phyloP scores from a whole-genome alignment of 2,329 filamentous ascomycete genomes.

The Chrysoporthe cubensis region DNA sequence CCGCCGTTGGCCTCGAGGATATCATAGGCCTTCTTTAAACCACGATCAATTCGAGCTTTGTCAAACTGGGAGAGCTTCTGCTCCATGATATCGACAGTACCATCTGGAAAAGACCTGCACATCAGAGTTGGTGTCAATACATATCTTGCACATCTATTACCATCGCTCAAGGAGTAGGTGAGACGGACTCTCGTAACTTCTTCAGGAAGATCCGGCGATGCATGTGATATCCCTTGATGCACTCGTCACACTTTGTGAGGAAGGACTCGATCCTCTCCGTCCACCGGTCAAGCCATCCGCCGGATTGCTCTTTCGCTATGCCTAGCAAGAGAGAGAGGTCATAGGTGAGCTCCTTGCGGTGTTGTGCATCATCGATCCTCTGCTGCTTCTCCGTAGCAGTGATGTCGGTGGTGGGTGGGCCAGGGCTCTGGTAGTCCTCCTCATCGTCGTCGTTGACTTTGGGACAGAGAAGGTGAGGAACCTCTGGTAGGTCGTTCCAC shows the following conservation, averaged over 20 bases:
- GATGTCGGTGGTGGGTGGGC: slow-evolving; percentile 51
- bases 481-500: slow-evolving; percentile 41
- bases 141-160: background rate
- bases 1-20: slow-evolving; percentile 49
- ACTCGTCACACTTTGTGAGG: slow-evolving; percentile 68
- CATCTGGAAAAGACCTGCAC: slow-evolving; percentile 43
- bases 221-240: slow-evolving; percentile 75
- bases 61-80: slow-evolving; percentile 45
- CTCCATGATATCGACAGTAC: slow-evolving; percentile 44
- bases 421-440: slow-evolving; percentile 64
- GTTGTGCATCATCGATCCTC: slow-evolving; percentile 58
- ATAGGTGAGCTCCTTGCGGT: slow-evolving; percentile 65
- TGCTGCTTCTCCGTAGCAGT: slow-evolving; percentile 54
- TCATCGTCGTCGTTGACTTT: slow-evolving; percentile 64
- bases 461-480: slow-evolving; percentile 71
- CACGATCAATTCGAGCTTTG: slow-evolving; percentile 38
- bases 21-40: slow-evolving; percentile 54
- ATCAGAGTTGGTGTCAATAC: slow-evolving; percentile 6
- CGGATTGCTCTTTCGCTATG: slow-evolving; percentile 63
- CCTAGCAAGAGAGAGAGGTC: slow-evolving; percentile 72
- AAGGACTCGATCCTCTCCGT: slow-evolving; percentile 58
- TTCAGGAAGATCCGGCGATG: slow-evolving; percentile 66
- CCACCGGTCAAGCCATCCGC: slow-evolving; percentile 64
- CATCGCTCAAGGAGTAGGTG: background rate
- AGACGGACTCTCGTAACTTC: slow-evolving; percentile 61